Conservation (phyloP, 306 rosid genomes). For the Begonia loranthoides region DNA sequence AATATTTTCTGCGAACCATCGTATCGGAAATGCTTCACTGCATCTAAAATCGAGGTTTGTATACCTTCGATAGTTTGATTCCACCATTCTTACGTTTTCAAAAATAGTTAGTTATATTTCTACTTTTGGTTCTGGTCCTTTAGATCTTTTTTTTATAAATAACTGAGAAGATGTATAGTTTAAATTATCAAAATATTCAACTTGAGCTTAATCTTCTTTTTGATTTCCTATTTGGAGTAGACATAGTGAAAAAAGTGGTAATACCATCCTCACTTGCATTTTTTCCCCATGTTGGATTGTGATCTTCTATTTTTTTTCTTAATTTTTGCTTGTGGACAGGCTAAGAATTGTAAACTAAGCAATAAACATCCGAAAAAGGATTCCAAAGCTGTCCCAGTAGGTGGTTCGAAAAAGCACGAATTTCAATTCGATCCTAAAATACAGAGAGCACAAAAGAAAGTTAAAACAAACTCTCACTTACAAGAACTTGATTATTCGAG, state of each 20-base stretch:
- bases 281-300: neutral
- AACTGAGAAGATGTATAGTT: no score
- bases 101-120: neutral
- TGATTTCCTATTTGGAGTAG: neutral
- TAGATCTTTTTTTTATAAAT: neutral
- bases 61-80: neutral
- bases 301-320: neutral
- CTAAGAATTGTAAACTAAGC: slow-evolving; percentile 31
- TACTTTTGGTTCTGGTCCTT: neutral
- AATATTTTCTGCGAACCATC: slow-evolving; percentile 41
- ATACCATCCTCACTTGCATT: no score
- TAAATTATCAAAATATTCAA: no score
- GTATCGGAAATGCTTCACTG: slow-evolving; percentile 27
- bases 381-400: slow-evolving; percentile 25
- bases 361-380: slow-evolving; percentile 20
- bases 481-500: slow-evolving; percentile 19
- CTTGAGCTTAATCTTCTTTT: neutral
- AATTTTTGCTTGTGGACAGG: slow-evolving; percentile 25
- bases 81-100: neutral
- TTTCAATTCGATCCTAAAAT: slow-evolving; percentile 20
- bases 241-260: no score
- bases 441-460: slow-evolving; percentile 15
- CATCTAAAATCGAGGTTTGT: slow-evolving; percentile 51
- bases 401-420: slow-evolving; percentile 4
- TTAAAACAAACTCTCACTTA: slow-evolving; percentile 13